phyloP scores from a whole-genome alignment of 306 rosid species.

The Begonia masoniana region DNA sequence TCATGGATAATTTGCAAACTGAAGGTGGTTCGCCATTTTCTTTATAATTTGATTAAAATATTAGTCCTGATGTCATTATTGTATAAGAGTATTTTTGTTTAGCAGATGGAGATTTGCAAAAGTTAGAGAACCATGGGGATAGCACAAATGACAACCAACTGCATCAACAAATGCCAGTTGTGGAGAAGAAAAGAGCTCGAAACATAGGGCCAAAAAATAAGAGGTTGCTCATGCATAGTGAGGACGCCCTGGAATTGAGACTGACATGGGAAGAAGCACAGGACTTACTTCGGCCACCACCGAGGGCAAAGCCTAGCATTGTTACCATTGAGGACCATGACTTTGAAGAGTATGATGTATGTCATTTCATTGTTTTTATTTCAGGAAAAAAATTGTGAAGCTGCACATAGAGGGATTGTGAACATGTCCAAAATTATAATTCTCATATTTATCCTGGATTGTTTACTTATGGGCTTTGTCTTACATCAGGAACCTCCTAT shows the following conservation, averaged over 20 bases:
- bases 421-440: not conserved
- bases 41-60: no score
- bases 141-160: constrained; percentile 27
- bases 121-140: constrained; percentile 32
- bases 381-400: not conserved
- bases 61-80: constrained; percentile 3
- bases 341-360: constrained; percentile 92
- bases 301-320: constrained; percentile 63
- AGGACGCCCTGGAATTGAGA: constrained; percentile 74
- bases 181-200: constrained; percentile 76
- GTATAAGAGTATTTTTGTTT: constrained; percentile 24
- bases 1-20: constrained; percentile 40
- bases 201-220: constrained; percentile 83
- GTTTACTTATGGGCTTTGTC: constrained; percentile 11
- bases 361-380: constrained; percentile 11
- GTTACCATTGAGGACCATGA: constrained; percentile 78
- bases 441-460: constrained; percentile 10
- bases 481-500: constrained; percentile 82
- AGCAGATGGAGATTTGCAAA: constrained; percentile 39
- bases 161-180: constrained; percentile 26
- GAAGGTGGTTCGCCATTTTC: constrained; percentile 25
- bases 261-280: constrained; percentile 99
- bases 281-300: constrained; percentile 94
- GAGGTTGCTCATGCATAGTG: constrained; percentile 73
- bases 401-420: no score